Evolutionary conservation across 2,329 filamentous ascomycete genomes (phyloP), one percentile per base, ranked within the genome.

Genomic region (Decorospora gaudefroyi): DNA sequence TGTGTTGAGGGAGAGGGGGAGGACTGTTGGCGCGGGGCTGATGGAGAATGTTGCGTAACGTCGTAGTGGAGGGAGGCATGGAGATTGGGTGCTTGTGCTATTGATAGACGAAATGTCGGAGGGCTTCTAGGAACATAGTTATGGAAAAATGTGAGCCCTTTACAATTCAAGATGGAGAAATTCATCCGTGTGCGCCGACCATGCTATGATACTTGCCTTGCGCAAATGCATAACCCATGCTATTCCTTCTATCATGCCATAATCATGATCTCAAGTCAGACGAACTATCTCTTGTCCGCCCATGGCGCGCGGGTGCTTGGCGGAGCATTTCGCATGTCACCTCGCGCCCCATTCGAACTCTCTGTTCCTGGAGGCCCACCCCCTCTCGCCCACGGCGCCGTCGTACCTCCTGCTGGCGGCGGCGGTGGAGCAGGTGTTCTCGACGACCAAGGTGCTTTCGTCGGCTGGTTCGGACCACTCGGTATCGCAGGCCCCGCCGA

Each of bases 11-110:
- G 84, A 84, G 53, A 83, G 84, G 37, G 93, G 93, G 1, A 82
- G 86, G 57, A 97, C 93, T 1, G 80, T 97, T 46, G 93, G 90
- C 8, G 90, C 91, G 25, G 93, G 93, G 2, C 73, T 96, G 52
- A 72, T 97, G 58, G 91, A 96, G 66, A 59, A 62, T 44, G 59
- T 61, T 11, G 59, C 59, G 6, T 59, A 39, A 36, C 17, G 4
- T 18, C 15, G 4, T 3, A 12, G 22, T 21, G 25, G 16, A 7
- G 4, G n/a, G 5, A 17, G 6, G 11, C 4, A 22, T n/a, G 11
- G 15, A 21, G n/a, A 13, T 7, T 33, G 16, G 13, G 13, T 6
- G 4, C 5, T 22, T 5, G 8, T 11, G 6, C 12, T 12, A 13
- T 34, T 12, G 19, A 11, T 7, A n/a, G n/a, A n/a, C n/a, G n/a